These are phyloP conservation scores for Monosporascus sp. DNA, from an alignment of 2,329 filamentous ascomycete genomes.

Conservation along the genomic window DNA sequence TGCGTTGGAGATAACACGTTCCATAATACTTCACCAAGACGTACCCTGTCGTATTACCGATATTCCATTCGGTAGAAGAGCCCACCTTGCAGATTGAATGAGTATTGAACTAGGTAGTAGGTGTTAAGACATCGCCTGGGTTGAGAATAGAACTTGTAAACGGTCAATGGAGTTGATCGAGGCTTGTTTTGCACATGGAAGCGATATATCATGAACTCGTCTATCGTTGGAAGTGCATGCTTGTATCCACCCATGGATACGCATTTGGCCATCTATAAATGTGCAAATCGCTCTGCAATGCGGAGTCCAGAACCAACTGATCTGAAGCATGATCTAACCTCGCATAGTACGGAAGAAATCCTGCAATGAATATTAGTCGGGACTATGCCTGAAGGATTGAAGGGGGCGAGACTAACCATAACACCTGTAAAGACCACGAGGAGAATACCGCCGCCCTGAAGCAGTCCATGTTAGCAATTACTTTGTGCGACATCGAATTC, in stretches of 20 bases:
- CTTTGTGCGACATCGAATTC: background rate
- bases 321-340: constrained; percentile 4
- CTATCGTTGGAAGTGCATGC: background rate
- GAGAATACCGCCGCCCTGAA: constrained; percentile 47
- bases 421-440: constrained; percentile 83
- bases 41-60: no score
- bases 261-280: constrained; percentile 4
- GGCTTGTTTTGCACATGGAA: no score
- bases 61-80: no score
- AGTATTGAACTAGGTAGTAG: no score
- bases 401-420: constrained; percentile 41
- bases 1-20: no score
- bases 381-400: background rate
- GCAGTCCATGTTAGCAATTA: background rate
- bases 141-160: no score
- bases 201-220: background rate
- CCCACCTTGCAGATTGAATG: no score
- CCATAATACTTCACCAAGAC: no score
- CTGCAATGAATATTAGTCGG: constrained; percentile 4
- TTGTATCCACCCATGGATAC: constrained; percentile 7
- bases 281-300: constrained; percentile 6
- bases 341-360: constrained; percentile 19
- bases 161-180: no score
- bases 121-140: background rate
- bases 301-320: background rate